phyloP scores from a whole-genome alignment of 306 rosid species.

The Cicer chorassanicum region DNA sequence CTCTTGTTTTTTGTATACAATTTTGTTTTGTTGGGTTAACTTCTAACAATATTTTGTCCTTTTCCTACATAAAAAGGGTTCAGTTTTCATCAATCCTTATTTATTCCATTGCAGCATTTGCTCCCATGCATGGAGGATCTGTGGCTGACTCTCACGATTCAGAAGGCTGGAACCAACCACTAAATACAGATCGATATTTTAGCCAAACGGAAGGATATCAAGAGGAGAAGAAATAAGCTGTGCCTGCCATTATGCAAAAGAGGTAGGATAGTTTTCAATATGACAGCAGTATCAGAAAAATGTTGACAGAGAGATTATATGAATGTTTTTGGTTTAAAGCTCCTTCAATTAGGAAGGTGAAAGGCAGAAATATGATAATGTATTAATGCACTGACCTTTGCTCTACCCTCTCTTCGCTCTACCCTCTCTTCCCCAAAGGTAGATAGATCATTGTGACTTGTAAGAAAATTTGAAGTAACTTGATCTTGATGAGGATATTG shows the following conservation, averaged over 20 bases:
- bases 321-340: conserved; percentile 28
- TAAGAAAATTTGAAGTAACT: conserved; percentile 21
- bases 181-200: conserved; percentile 69
- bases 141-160: conserved; percentile 47
- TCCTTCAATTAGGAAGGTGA: neutral
- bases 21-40: conserved; percentile 31
- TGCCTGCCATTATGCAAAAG: conserved; percentile 3
- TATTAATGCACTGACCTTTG: conserved; percentile 5
- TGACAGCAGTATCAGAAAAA: neutral
- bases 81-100: conserved; percentile 26
- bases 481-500: conserved; percentile 14
- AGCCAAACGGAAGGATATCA: conserved; percentile 54
- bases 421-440: neutral
- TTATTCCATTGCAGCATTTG: conserved; percentile 75
- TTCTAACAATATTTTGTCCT: neutral
- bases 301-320: neutral
- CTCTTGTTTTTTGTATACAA: neutral
- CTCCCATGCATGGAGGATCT: conserved; percentile 68
- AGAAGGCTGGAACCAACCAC: conserved; percentile 55
- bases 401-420: neutral
- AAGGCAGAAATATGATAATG: conserved; percentile 27
- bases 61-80: conserved; percentile 6
- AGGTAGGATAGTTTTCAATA: conserved; percentile 12
- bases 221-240: conserved; percentile 27
- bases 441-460: conserved; percentile 3